phyloP scores from a whole-genome alignment of 1,284 basidiomycete species.

The Fomes fomentarius region DNA sequence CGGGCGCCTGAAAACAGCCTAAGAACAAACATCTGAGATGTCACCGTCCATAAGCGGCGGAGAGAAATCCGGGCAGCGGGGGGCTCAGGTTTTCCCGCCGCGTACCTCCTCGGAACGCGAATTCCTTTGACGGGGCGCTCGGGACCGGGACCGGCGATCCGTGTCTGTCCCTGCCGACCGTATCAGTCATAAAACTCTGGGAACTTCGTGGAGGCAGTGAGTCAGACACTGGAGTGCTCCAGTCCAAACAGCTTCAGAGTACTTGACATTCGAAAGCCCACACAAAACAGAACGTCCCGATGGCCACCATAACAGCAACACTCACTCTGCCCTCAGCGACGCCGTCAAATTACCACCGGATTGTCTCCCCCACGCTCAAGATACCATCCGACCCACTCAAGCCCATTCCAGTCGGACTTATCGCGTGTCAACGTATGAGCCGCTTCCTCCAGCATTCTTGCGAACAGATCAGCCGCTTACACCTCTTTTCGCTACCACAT shows the following conservation, averaged over 20 bases:
- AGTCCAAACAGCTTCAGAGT: too few species aligned
- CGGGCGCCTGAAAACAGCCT: constrained; percentile 8
- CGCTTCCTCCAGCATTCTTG: not conserved
- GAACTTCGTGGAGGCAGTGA: too few species aligned
- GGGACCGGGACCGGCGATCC: too few species aligned
- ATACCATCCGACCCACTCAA: constrained; percentile 52
- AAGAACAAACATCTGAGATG: not conserved
- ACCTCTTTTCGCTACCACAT: not conserved
- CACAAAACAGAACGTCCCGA: not conserved
- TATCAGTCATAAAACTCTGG: too few species aligned
- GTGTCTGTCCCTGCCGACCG: too few species aligned
- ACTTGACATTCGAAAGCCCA: too few species aligned
- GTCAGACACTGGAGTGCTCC: too few species aligned
- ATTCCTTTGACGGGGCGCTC: too few species aligned
- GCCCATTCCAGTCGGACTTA: constrained; percentile 69
- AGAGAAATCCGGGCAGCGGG: constrained; percentile 1
- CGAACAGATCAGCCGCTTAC: constrained; percentile 4
- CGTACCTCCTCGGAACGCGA: too few species aligned
- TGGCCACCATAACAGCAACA: constrained; percentile 37
- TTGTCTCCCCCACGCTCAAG: constrained; percentile 57
- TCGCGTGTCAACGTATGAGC: constrained; percentile 70
- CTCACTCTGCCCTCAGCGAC: constrained; percentile 39
- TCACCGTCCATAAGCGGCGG: constrained; percentile 1
- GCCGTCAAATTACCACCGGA: constrained; percentile 63
- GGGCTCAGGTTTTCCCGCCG: constrained; percentile 8